A percentile compares a stretch with the other conserved stretches of the same genome.
These are phyloP conservation scores for Plantago lanceolata DNA, from an alignment of 305 asterid species.

Conservation along the genomic window DNA sequence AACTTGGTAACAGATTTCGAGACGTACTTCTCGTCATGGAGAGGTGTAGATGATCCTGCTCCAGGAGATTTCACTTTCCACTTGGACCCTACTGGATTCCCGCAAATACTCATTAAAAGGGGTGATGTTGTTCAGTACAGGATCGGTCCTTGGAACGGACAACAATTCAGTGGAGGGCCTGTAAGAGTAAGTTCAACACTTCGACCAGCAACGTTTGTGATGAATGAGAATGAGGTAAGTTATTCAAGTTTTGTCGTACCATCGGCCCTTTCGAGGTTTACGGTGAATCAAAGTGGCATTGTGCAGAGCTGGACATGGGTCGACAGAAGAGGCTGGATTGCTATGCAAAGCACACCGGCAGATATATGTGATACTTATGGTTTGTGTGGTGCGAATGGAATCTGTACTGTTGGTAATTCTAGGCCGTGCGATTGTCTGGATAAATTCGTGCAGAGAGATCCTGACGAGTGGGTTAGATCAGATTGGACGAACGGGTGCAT, in stretches of 20 bases:
- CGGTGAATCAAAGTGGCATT: conserved; percentile 4
- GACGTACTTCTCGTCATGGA: conserved; percentile 18
- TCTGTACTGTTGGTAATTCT: conserved; percentile 4
- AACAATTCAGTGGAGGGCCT: conserved; percentile 22
- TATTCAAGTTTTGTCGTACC: background rate
- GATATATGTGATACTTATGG: conserved; percentile 15
- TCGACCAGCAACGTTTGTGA: too few species aligned
- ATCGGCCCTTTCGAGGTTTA: conserved; percentile 14
- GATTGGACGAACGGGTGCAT: background rate
- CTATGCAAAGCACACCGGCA: background rate
- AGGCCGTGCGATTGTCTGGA: conserved; percentile 6
- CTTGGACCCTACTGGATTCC: conserved; percentile 36
- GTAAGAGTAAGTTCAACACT: background rate
- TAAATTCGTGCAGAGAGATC: conserved; percentile 11
- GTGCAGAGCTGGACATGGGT: conserved; percentile 10
- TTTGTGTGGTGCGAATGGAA: conserved; percentile 17
- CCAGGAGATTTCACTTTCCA: conserved; percentile 21
- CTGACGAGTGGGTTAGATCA: background rate
- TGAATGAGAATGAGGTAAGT: conserved; percentile 22
- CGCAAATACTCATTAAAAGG: conserved; percentile 19
- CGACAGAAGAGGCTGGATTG: conserved; percentile 5
- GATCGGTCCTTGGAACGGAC: conserved; percentile 37
- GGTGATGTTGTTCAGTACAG: conserved; percentile 1
- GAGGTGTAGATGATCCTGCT: conserved; percentile 25
- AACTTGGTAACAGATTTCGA: conserved; percentile 24